Evolutionary conservation across 2,329 filamentous ascomycete genomes (phyloP), one percentile per base, ranked within the genome.

Genomic region (Apiospora saccharicola): DNA sequence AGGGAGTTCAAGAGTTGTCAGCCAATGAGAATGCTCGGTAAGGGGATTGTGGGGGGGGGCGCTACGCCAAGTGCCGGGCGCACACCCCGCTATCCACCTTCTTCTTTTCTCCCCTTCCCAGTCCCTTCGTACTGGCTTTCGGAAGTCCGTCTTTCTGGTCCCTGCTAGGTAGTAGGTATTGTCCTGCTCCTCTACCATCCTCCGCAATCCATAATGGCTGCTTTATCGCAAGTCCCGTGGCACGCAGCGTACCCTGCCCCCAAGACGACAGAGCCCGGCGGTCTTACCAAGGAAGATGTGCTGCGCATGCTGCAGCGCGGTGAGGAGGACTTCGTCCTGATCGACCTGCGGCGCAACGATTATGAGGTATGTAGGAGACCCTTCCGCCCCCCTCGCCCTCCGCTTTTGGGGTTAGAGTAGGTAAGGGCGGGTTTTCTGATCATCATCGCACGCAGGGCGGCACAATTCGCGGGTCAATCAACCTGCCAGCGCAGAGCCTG

Each of bases 391-490:
- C 53, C n/a, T n/a, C 26, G 70, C 44, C 67, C 16, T 47, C 43
- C 34, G n/a, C 19, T 61, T 37, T 22, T 30, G 19, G 7, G 26
- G 30, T n/a, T 4, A 30, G 26, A 30, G 26, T 30, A 30, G 26
- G 26, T 30, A 30, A 30, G 26, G 26, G 26, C 26, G 26, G 26
- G 26, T 30, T 30, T 30, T 30, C 37, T 7, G 69, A 34, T 73
- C 68, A 47, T 30, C 61, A 30, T 43, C 16, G 67, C 43, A 89
- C 16, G 67, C 43, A 89, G 88, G 89, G 89, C 57, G 89, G 89
- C 64, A 88, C 86, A 0, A 89, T 91, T 75, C 82, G 81, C 14
- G 84, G 83, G 1, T 89, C 88, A 2, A 80, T 91, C 76, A 87
- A 88, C 74, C 80, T 88, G 4, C 86, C 86, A 0, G 86, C 86